These are phyloP conservation scores for Apiospora aurea DNA, from an alignment of 2,329 filamentous ascomycete genomes.

Conservation along the genomic window DNA sequence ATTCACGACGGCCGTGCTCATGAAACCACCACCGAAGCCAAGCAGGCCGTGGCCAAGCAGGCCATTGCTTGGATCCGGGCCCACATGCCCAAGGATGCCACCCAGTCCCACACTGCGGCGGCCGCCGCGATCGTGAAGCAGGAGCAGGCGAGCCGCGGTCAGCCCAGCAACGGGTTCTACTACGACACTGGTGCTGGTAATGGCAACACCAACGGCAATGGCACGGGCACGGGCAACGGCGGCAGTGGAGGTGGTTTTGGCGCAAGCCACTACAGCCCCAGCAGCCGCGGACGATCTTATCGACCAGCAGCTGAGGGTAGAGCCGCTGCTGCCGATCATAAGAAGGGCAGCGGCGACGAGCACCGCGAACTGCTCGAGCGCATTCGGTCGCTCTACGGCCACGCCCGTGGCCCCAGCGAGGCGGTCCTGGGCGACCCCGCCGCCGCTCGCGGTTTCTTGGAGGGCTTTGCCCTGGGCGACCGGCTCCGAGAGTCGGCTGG, in stretches of 20 bases:
- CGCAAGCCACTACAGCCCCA: not conserved
- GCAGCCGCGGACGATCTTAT: not conserved
- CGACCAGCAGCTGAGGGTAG: not conserved
- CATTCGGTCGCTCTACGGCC: slow-evolving; percentile 34
- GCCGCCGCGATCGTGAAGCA: slow-evolving; percentile 3
- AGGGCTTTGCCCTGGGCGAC: slow-evolving; percentile 37
- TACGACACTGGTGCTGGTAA: not conserved
- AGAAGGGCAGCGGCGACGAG: slow-evolving; percentile 28
- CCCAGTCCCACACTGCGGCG: not conserved
- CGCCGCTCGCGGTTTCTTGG: slow-evolving; percentile 37
- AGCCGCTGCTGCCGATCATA: slow-evolving; percentile 12
- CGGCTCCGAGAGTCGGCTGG: slow-evolving; percentile 23
- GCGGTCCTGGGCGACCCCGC: slow-evolving; percentile 33
- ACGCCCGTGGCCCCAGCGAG: slow-evolving; percentile 29
- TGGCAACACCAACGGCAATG: not conserved
- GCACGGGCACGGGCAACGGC: not conserved
- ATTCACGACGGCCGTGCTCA: slow-evolving; percentile 30
- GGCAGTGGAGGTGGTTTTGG: not conserved
- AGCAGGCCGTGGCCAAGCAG: slow-evolving; percentile 31
- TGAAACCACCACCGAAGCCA: slow-evolving; percentile 32
- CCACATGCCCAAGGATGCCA: not conserved
- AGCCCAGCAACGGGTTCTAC: not conserved
- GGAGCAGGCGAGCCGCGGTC: not conserved
- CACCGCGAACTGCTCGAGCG: slow-evolving; percentile 28
- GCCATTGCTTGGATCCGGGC: slow-evolving; percentile 27